Evolutionary conservation across 108 stramenopile genomes (phyloP).

Genomic region (Fistulifera solaris): DNA sequence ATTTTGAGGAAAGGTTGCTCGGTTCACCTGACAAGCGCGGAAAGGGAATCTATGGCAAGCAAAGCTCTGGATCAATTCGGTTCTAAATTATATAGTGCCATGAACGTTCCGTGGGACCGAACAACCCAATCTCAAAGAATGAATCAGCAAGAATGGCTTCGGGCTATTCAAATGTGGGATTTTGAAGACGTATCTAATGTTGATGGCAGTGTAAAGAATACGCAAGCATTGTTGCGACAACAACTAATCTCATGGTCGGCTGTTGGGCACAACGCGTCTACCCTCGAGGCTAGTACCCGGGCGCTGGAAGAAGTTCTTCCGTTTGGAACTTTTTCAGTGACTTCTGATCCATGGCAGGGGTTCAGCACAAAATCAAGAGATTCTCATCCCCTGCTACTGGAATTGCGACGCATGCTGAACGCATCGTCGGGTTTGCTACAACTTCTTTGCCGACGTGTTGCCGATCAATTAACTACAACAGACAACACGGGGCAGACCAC

Average conservation of each 20-base stretch:
- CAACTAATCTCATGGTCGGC: constrained; percentile 82
- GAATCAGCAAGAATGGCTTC: constrained; percentile 47
- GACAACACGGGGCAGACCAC: constrained; percentile 9
- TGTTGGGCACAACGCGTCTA: constrained; percentile 70
- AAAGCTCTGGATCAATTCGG: constrained; percentile 72
- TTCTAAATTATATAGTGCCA: constrained; percentile 51
- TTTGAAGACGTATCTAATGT: constrained; percentile 53
- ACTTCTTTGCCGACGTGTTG: constrained; percentile 31
- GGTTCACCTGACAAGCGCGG: neutral
- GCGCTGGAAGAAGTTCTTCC: constrained; percentile 62
- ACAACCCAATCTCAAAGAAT: constrained; percentile 20
- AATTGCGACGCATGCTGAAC: constrained; percentile 57
- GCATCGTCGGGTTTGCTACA: constrained; percentile 67
- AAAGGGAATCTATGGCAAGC: constrained; percentile 17
- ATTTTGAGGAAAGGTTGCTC: too few species aligned
- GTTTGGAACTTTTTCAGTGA: constrained; percentile 68
- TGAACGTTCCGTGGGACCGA: constrained; percentile 66
- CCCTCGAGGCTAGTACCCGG: constrained; percentile 65
- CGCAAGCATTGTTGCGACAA: constrained; percentile 65
- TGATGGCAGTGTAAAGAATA: constrained; percentile 28
- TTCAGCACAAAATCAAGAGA: constrained; percentile 38
- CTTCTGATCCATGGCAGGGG: constrained; percentile 67
- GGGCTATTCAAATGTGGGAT: constrained; percentile 72
- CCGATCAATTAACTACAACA: neutral
- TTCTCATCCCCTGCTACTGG: constrained; percentile 60